phyloP scores from a whole-genome alignment of 2,329 filamentous ascomycete species.

The Pseudocercospora musae region DNA sequence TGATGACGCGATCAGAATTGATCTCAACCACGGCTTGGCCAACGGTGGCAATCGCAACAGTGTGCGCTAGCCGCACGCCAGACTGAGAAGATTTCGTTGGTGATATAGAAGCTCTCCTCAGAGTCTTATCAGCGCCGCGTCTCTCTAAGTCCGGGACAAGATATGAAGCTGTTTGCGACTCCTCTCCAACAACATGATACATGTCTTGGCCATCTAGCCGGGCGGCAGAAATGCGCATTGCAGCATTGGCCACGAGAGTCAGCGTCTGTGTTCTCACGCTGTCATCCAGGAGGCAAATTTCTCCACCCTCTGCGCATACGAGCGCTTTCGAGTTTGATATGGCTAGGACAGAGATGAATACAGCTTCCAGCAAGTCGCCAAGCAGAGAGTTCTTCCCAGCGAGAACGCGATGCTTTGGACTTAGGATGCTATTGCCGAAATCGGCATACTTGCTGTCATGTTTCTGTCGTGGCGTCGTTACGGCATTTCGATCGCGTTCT shows the following conservation, averaged over 20 bases:
- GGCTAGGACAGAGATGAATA: conserved; percentile 72
- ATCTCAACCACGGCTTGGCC: conserved; percentile 33
- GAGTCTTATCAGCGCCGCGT: conserved; percentile 26
- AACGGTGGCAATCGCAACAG: conserved; percentile 38
- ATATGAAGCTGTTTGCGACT: conserved; percentile 54
- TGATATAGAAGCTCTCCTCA: conserved; percentile 19
- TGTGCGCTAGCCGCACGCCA: not conserved
- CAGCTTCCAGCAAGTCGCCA: conserved; percentile 75
- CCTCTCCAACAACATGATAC: conserved; percentile 67
- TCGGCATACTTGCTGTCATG: conserved; percentile 32
- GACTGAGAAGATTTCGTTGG: conserved; percentile 14
- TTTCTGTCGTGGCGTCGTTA: conserved; percentile 31
- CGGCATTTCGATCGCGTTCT: conserved; percentile 18
- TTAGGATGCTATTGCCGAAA: conserved; percentile 35
- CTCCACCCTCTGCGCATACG: conserved; percentile 81
- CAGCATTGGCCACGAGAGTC: conserved; percentile 61
- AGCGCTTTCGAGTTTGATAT: conserved; percentile 73
- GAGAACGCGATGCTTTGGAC: conserved; percentile 63
- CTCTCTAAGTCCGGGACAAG: conserved; percentile 36
- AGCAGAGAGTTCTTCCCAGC: conserved; percentile 84
- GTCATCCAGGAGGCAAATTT: conserved; percentile 85
- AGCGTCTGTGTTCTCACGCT: conserved; percentile 69
- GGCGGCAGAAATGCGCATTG: conserved; percentile 67
- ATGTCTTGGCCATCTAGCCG: conserved; percentile 56
- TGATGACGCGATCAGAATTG: conserved; percentile 25